Base-by-base conservation (phyloP, 352 stramenopile genomes). In the Phytophthora megakarya region DNA sequence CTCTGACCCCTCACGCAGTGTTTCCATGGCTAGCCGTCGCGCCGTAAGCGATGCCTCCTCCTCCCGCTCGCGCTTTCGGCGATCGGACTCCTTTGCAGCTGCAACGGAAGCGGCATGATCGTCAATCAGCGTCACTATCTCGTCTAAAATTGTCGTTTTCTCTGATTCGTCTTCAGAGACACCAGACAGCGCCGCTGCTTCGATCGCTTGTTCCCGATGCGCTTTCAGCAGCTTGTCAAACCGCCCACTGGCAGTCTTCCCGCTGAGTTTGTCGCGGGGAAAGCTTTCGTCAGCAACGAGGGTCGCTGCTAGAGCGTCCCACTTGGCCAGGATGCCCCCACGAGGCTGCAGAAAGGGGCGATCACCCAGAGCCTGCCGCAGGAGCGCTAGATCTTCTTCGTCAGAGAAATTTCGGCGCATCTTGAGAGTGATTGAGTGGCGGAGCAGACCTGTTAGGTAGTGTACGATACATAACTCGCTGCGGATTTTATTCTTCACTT, bases 231-330 rank as follows among this genome's bases (percentile, higher is more conserved):
- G 40, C 52, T 61, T 61, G 39, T 51, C 52, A 18, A 52, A 45
- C n/a, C 52, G 21, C 2, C 52, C 40, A 18, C 28, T 61, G 15
- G 52, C 52, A 21, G 52, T 61, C 30, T 61, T 61, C 23, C 52
- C 28, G 10, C 28, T 45, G 9, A 61, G 9, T 1, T 25, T 61
- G 3, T 49, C 42, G 0, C 28, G 15, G 9, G 40, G 40, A 56
- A 61, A 51, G 16, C 16, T 51, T 1, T 61, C 28, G 19, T 61
- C 40, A 13, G 18, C 28, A 13, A 61, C 52, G 8, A 61, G 52
- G 3, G 39, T 52, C 5, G 52, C 42, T 5, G 28, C 52, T 2
- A 51, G 39, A 9, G 39, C 19, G 19, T 44, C 30, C 39, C 26
- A 52, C n/a, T 32, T 44, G 5, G 40, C 28, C 1, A 61, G 25